Evolutionary conservation across 2,329 filamentous ascomycete species (phyloP).

Genomic region (Phoma sp.): DNA sequence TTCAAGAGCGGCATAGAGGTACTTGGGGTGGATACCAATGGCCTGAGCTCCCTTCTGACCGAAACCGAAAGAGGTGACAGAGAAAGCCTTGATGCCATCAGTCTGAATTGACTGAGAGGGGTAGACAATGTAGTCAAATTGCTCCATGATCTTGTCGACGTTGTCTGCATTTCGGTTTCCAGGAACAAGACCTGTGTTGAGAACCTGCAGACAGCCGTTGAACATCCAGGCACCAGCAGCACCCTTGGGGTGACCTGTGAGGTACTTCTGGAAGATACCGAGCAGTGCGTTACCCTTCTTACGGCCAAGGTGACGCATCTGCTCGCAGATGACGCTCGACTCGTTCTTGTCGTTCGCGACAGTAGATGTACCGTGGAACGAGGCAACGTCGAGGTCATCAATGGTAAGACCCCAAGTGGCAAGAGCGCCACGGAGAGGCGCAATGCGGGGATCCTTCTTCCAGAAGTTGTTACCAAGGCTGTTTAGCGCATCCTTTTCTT

Average conservation of each 20-base stretch:
- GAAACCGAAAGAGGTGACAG: constrained; percentile 98
- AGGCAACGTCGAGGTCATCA: constrained; percentile 92
- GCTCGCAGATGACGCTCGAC: constrained; percentile 94
- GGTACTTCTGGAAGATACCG: constrained; percentile 99
- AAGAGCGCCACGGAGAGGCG: constrained; percentile 91
- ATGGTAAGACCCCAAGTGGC: constrained; percentile 98
- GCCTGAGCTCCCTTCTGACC: constrained; percentile 98
- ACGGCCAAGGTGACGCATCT: constrained; percentile 91
- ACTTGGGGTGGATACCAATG: constrained; percentile 95
- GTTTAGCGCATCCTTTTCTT: constrained; percentile 90
- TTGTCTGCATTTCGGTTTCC: constrained; percentile 99
- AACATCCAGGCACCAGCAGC: constrained; percentile 99
- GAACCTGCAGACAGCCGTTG: constrained; percentile 94
- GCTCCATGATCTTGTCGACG: constrained; percentile 92
- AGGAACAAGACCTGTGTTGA: constrained; percentile 91
- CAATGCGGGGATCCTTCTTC: constrained; percentile 93
- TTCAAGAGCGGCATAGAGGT: constrained; percentile 93
- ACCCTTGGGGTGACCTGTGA: constrained; percentile 98
- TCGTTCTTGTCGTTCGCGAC: constrained; percentile 99
- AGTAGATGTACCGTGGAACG: constrained; percentile 98
- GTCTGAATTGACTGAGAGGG: constrained; percentile 95
- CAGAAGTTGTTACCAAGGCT: constrained; percentile 99
- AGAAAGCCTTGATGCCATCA: constrained; percentile 98
- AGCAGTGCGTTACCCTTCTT: constrained; percentile 95
- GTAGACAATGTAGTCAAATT: constrained; percentile 98